Base-by-base conservation (phyloP, 768 basidiomycete species). In the Tricholoma terreum region DNA sequence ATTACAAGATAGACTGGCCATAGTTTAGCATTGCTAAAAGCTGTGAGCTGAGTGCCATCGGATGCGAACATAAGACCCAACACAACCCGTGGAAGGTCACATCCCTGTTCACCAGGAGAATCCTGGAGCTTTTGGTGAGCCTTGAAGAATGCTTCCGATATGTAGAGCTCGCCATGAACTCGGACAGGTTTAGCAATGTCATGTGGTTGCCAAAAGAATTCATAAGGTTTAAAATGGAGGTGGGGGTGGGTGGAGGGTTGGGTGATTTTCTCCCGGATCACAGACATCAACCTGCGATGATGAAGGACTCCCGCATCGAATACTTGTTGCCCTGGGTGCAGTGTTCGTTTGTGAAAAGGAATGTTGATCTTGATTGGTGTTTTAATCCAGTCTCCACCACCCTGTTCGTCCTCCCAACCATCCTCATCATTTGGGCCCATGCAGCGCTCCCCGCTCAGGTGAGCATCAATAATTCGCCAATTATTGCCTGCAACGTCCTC, bases 1-100 rank as follows among this genome's bases (percentile, higher is more conserved):
- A 75, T 68, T n/a, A 51, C 67, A 5, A 71, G 43, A 40, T 77
- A 77, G 0, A 72, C 24, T 0, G 74, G 76, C 75, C 72, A 77
- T 1, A 68, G 58, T 8, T 61, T 60, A 1, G 70, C 61, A 17
- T 55, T 69, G 2, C 71, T 69, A 50, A 73, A 71, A n/a, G 51
- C 56, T 4, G 69, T 58, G 19, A 71, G 66, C 27, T 69, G 68
- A 0, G 71, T 73, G 0, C 64, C 58, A 55, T 73, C 71, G 0
- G 71, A 72, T 54, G 65, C 67, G 15, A 68, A 55, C 68, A 69
- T 70, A 2, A 69, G 12, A 3, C 61, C 58, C 6, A 58, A 55
- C 42, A 70, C 58, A 17, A 63, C 59, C 0, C 24, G 46, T n/a
- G 60, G 61, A 4, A 64, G 56, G 15, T 54, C 36, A 14, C 64